These are phyloP conservation scores for Chondrostereum purpureum DNA, from an alignment of 1,284 basidiomycete genomes.

Conservation along the genomic window DNA sequence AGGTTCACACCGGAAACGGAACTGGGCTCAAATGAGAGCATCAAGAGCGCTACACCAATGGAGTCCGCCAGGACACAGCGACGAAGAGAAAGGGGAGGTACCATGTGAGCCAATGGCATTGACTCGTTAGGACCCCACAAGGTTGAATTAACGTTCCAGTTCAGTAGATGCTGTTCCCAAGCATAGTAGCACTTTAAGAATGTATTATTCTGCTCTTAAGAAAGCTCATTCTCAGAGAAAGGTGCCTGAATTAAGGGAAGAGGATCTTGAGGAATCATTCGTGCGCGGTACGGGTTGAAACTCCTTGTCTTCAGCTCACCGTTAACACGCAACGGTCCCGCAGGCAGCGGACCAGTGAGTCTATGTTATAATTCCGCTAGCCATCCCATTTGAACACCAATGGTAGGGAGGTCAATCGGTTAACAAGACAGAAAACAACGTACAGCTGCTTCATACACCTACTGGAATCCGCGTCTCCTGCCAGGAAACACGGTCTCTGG, in stretches of 20 bases:
- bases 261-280: conserved; percentile 70
- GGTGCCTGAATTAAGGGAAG: conserved; percentile 61
- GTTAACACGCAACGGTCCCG: too few relatives aligned
- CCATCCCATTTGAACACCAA: conserved; percentile 17
- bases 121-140: conserved; percentile 7
- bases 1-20: conserved; percentile 65
- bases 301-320: conserved; percentile 7
- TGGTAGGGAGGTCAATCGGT: conserved; percentile 70
- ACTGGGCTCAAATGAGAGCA: conserved; percentile 64
- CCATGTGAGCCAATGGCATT: conserved; percentile 24
- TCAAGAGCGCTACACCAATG: conserved; percentile 46
- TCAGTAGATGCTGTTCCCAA: conserved; percentile 39
- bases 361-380: conserved; percentile 11
- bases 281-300: conserved; percentile 52
- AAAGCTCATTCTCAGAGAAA: conserved; percentile 54
- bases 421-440: conserved; percentile 81
- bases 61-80: conserved; percentile 39
- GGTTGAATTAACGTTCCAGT: conserved; percentile 20
- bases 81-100: conserved; percentile 29
- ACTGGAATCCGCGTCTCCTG: conserved; percentile 72
- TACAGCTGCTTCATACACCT: conserved; percentile 73
- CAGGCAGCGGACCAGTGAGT: conserved; percentile 70
- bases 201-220: conserved; percentile 64
- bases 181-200: conserved; percentile 24
- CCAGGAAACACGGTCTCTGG: conserved; percentile 72